Base-by-base conservation (phyloP, 208 protist species). In the Crithidia brevicula region DNA sequence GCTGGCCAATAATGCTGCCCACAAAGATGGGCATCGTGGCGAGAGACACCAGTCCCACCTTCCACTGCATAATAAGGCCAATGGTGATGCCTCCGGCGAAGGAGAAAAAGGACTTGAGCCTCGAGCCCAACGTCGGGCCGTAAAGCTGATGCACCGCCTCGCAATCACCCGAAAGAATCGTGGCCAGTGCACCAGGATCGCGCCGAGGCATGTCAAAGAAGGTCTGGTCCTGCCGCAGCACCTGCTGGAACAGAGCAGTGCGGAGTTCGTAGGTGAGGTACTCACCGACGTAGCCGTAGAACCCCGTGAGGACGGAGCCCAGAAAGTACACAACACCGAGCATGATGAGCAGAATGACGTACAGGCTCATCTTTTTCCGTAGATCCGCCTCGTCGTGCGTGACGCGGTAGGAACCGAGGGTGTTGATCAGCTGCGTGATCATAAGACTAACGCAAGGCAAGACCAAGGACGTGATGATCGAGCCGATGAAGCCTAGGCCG, bases 171-270 rank as follows among this genome's bases (percentile, higher is more conserved):
- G 86, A 85, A 22, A 94, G 84, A 59, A 94, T 75, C 3, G 76
- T 74, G 16, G 81, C 63, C 22, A 94, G 73, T 1, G 75, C 72
- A 16, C 86, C 89, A 6, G 89, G 64, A 45, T 94, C 89, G 36
- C 85, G 81, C 9, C 80, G 70, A n/a, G 82, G 82, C 52, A 82
- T 89, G 68, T 95, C 90, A 49, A 93, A 95, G 77, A 93, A 95
- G 71, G 72, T 91, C 77, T 88, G 83, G 62, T 95, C 90, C 63
- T 95, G 90, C 16, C 86, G 83, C 13, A 94, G 69, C 22, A 94
- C 85, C 36, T 88, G 75, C 23, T 72, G 79, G 59, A 92, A 90
- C 7, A 94, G 82, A 58, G 69, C 52, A 3, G 79, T 77, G 46
- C 89, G 89, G 15, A 94, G 70, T 9, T 74, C 53, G 40, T 64